Evolutionary conservation across 495 filamentous ascomycete species (phyloP), one percentile per base, ranked within the genome.

Genomic region (Annulohypoxylon bovei): DNA sequence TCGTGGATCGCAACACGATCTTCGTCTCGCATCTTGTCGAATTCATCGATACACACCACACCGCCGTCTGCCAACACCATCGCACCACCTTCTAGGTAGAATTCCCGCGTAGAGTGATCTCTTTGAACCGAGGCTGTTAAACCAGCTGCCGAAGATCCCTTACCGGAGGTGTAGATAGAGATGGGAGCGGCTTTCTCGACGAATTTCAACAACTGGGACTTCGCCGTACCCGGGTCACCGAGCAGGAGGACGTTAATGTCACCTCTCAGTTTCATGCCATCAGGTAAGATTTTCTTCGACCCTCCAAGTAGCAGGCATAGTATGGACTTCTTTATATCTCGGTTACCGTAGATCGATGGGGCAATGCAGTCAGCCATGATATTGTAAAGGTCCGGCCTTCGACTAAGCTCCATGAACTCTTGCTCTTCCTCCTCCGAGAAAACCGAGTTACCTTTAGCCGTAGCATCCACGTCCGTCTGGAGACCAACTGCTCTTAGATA

Each of bases 11-110:
- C 96, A 20, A 99, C 96, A 69, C 96, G 88, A 71, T 99, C 96
- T 79, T 99, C 96, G 79, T 99, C 96, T 63, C 96, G 88, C 96
- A 99, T 99, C 84, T 99, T 99, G 82, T 99, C 96, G 78, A 99
- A 99, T 80, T 99, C 96, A 77, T 99, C 96, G 79, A 99, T 99
- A 82, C 96, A 99, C 20, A 98, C 96, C 6, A 98, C 96, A 74
- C 96, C 96, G 11, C 94, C 94, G 72, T 99, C 96, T 1, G 96
- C 96, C 25, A 99, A 88, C 33, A 99, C 96, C 96, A 99, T 98
- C 32, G 96, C 96, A 78, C 96, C 96, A 58, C 96, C 96, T 84
- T 99, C 96, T 3, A 99, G 88, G 76, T 98, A 98, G 79, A 99
- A 98, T 79, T 99, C 95, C 49, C 96, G 90, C 0, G 96, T 97